Base-by-base conservation (phyloP, 352 stramenopile genomes). In the Phytophthora boehmeriae region DNA sequence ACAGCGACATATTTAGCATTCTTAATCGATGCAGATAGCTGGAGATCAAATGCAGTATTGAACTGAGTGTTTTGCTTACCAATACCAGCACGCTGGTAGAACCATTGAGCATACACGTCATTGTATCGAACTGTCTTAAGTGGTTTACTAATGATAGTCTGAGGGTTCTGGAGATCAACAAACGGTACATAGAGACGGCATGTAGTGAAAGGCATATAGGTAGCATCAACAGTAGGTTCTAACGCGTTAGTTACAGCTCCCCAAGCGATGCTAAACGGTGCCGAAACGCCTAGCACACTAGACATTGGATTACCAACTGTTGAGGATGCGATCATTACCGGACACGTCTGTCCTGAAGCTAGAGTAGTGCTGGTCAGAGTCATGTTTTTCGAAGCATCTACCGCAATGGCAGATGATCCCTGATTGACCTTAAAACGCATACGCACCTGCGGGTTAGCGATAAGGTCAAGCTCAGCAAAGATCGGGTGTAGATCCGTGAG, bases 171-270 rank as follows among this genome's bases (percentile, higher is more conserved):
- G 5, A 59, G 41, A 42, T 58, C 8, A 8, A 57, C 36, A 34
- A 55, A 55, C 8, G 48, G 48, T n/a, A 55, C 48, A 36, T 47
- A 56, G 4, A 56, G 22, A 19, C 49, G 49, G 4, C 20, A 0
- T 6, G 49, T 47, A 19, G 49, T 56, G 36, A 56, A 56, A 25
- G 35, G 49, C 10, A 56, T 28, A 25, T 56, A 56, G 1, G 49
- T 47, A 25, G 4, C 5, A 30, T 57, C 50, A 30, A 57, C 39
- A 4, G 27, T 41, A 22, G 50, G 35, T 17, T 57, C 50, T 14
- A 48, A 38, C 1, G 5, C 8, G n/a, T 57, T 51, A 2, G 11
- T 8, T 5, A 57, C n/a, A 19, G 50, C 50, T 22, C 50, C 38
- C 50, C 50, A 57, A 49, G 50, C 22, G 38, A 51, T 19, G 0